These are phyloP conservation scores for Colletotrichum orchidophilum DNA, from an alignment of 2,329 filamentous ascomycete species.

Conservation along the genomic window DNA sequence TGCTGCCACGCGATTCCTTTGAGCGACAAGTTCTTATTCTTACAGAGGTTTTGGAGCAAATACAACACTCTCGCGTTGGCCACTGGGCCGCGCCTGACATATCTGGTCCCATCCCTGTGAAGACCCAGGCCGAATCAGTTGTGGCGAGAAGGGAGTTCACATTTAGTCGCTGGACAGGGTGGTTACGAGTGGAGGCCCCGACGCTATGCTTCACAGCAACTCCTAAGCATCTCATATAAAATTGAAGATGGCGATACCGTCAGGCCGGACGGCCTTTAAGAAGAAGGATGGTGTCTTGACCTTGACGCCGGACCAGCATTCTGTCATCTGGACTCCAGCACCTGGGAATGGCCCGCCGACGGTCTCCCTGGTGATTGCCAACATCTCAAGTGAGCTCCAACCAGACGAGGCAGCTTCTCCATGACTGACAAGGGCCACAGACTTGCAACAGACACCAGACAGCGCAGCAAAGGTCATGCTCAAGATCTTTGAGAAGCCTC, in stretches of 20 bases:
- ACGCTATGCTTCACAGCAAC: background rate
- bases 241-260: constrained; percentile 63
- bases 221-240: background rate
- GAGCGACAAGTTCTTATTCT: background rate
- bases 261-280: constrained; percentile 83
- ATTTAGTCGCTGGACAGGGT: constrained; percentile 1
- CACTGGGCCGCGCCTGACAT: constrained; percentile 19
- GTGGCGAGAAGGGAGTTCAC: background rate
- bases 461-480: constrained; percentile 91
- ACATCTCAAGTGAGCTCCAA: constrained; percentile 78
- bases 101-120: constrained; percentile 14
- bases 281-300: constrained; percentile 92
- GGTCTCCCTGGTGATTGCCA: constrained; percentile 75
- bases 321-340: constrained; percentile 83
- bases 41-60: background rate
- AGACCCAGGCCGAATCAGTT: background rate
- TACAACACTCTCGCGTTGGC: constrained; percentile 12
- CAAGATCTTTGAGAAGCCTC: constrained; percentile 83
- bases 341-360: constrained; percentile 69
- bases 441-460: constrained; percentile 94
- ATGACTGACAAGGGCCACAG: constrained; percentile 53
- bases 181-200: background rate
- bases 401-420: background rate
- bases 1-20: background rate
- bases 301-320: constrained; percentile 76